These are phyloP conservation scores for Irpex rosettiformis DNA, from an alignment of 1,284 basidiomycete genomes.

Conservation along the genomic window DNA sequence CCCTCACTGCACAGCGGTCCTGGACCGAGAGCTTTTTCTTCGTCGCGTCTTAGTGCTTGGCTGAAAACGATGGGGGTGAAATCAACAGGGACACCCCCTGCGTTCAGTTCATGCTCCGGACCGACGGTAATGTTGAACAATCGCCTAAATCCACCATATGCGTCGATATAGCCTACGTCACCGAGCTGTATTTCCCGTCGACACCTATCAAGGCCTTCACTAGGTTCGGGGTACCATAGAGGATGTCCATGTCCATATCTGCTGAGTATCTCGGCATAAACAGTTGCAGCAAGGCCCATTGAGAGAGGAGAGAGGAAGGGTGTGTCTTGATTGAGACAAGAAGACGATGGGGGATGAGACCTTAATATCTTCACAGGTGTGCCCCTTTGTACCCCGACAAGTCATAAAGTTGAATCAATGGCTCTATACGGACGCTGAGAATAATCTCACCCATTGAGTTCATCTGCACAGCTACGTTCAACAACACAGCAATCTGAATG, in stretches of 20 bases:
- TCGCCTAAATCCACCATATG: background rate
- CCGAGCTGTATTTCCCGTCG: background rate
- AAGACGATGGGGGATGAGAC: no score
- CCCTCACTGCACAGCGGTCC: background rate
- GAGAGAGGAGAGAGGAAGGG: no score
- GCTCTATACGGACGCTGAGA: background rate
- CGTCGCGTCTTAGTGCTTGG: background rate
- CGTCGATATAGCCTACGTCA: background rate
- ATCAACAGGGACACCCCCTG: conserved; percentile 15
- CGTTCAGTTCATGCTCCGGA: conserved; percentile 20
- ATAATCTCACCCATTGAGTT: no score
- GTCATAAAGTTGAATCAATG: background rate
- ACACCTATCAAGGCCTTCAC: background rate
- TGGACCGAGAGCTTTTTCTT: background rate
- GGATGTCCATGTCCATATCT: background rate
- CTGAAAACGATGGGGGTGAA: background rate
- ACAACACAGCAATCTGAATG: no score
- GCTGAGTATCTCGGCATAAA: background rate
- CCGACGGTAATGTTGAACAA: conserved; percentile 7
- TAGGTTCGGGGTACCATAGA: background rate
- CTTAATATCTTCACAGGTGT: no score
- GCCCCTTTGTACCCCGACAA: no score
- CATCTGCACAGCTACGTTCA: no score
- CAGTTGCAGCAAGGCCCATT: background rate
- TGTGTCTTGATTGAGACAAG: no score